Base-by-base conservation (phyloP, 306 rosid species). In the Vicia villosa region DNA sequence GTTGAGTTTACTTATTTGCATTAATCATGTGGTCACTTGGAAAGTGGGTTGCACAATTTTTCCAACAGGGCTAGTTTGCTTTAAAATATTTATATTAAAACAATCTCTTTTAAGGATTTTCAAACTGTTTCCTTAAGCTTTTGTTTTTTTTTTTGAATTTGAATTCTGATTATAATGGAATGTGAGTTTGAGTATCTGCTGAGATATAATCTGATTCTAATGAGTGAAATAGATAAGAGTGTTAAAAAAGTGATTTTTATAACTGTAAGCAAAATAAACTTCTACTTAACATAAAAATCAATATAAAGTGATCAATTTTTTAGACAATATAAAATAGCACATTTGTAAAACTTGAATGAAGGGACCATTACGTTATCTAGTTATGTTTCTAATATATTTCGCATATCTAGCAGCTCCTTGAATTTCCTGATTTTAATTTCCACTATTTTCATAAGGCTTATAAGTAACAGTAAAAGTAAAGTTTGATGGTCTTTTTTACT, bases 401-500 rank as follows among this genome's bases (percentile, higher is more conserved):
- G 14, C 21, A 45, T 68, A 5, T 40, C 70, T 59, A 32, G 26
- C 43, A 57, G 66, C 42, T 47, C 37, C 63, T 37, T 63, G 74
- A 8, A 40, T 24, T 19, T 22, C 12, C 46, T 17, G 45, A 19
- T 32, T 64, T 40, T 30, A 21, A 57, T 41, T 24, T 73, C 56
- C 40, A 40, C 21, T 70, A 24, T 49, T 70, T 55, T 42, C 55
- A 42, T 32, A 51, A 56, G 24, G 74, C 65, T 46, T 65, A 55
- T 65, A 26, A 34, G 59, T 68, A 21, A 42, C 51, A 4, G 45
- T 17, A 30, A 49, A 69, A 69, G 24, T 73, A 65, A 66, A 65
- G 57, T 72, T 58, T 42, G 46, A 38, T 74, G 38, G 38, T 59
- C 60, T 76, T 51, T 58, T 50, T 65, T 49, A 38, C 73, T 37